Evolutionary conservation across 352 stramenopile species (phyloP).

Genomic region (Phytophthora nicotianae): DNA sequence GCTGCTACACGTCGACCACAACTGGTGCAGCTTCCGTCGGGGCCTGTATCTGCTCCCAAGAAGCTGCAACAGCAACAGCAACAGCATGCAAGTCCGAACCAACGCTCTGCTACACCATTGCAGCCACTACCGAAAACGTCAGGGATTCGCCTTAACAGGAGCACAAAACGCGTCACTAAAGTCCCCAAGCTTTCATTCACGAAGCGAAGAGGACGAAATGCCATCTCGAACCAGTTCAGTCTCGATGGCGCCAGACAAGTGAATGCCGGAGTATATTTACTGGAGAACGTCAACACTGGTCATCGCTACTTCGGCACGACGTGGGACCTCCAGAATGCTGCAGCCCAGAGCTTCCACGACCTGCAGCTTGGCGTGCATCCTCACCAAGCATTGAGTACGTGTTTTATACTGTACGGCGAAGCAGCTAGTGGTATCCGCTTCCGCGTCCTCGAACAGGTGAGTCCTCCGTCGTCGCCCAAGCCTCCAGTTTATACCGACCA

Average conservation of each 20-base stretch:
- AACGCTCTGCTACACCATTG: neutral
- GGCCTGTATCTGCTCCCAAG: slow-evolving; percentile 14
- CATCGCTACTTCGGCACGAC: slow-evolving; percentile 69
- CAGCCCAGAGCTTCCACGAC: slow-evolving; percentile 52
- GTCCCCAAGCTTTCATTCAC: slow-evolving; percentile 37
- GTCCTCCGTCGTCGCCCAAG: slow-evolving; percentile 13
- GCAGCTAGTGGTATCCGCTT: slow-evolving; percentile 55
- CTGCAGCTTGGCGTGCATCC: slow-evolving; percentile 45
- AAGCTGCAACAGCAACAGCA: slow-evolving; percentile 26
- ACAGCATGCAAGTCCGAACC: slow-evolving; percentile 21
- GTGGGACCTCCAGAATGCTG: slow-evolving; percentile 74
- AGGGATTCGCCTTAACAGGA: slow-evolving; percentile 3
- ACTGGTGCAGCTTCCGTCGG: slow-evolving; percentile 14
- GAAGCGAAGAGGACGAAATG: slow-evolving; percentile 18
- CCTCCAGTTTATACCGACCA: slow-evolving; percentile 5
- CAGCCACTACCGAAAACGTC: slow-evolving; percentile 11
- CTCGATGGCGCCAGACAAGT: slow-evolving; percentile 36
- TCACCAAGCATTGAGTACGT: slow-evolving; percentile 47
- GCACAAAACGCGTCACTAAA: slow-evolving; percentile 28
- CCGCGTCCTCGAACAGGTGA: slow-evolving; percentile 59
- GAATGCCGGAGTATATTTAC: slow-evolving; percentile 69
- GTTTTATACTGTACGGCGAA: slow-evolving; percentile 52
- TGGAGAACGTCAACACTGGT: slow-evolving; percentile 67
- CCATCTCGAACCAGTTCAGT: slow-evolving; percentile 39
- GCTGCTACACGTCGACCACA: slow-evolving; percentile 9